Conservation (phyloP, 2,329 filamentous ascomycete genomes). For the Amphichorda felina region DNA sequence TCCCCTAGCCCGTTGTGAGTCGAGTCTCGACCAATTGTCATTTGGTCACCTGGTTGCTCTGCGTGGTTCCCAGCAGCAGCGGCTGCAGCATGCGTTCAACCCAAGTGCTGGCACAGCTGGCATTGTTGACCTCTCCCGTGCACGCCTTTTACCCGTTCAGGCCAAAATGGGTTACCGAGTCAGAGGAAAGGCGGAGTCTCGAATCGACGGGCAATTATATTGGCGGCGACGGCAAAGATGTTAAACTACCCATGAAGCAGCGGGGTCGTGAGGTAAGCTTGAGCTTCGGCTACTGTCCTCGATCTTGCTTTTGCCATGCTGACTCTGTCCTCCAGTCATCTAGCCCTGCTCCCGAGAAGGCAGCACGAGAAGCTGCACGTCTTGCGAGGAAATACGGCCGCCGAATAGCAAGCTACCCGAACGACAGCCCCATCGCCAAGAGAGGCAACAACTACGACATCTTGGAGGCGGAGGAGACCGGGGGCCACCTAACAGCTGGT, state of each 20-base stretch:
- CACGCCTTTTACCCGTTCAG: constrained; percentile 36
- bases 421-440: not conserved
- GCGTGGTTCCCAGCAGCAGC: too few relatives aligned
- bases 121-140: constrained; percentile 31
- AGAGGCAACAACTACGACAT: constrained; percentile 36
- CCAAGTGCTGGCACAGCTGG: constrained; percentile 29
- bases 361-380: constrained; percentile 23
- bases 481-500: constrained; percentile 35
- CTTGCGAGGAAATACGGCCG: constrained; percentile 26
- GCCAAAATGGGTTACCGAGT: constrained; percentile 21
- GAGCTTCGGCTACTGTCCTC: not conserved
- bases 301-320: constrained; percentile 2
- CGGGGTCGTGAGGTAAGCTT: constrained; percentile 10
- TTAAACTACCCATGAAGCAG: constrained; percentile 26
- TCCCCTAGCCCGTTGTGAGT: constrained; percentile 5
- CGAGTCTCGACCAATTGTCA: too few relatives aligned
- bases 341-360: constrained; percentile 18
- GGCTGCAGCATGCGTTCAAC: constrained; percentile 26
- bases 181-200: constrained; percentile 13
- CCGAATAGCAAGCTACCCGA: constrained; percentile 4
- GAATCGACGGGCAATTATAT: constrained; percentile 10
- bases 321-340: constrained; percentile 14
- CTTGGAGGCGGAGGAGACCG: constrained; percentile 31
- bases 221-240: constrained; percentile 8
- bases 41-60: too few relatives aligned